These are phyloP conservation scores for Moricandia moricandioides DNA, from an alignment of 345 rosid species.

Conservation along the genomic window DNA sequence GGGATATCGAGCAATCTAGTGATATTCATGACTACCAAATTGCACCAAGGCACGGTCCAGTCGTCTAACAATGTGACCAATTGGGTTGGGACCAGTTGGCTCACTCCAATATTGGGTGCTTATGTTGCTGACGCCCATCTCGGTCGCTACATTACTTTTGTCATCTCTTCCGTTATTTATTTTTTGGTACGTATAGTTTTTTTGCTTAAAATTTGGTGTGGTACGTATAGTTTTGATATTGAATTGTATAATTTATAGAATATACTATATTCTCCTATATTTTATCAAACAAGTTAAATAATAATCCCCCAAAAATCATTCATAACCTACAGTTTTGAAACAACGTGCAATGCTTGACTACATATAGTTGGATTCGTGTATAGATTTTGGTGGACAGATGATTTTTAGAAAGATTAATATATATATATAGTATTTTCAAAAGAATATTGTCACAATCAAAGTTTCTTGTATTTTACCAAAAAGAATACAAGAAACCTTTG, in stretches of 20 bases:
- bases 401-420: neutral
- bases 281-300: neutral
- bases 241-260: neutral
- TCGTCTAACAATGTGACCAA: slow-evolving; percentile 90
- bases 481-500: too few species aligned
- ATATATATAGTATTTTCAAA: neutral
- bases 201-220: neutral
- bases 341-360: neutral
- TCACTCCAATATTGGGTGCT: slow-evolving; percentile 82
- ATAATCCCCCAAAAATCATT: neutral
- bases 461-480: neutral
- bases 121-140: slow-evolving; percentile 81
- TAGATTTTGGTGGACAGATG: neutral
- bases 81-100: slow-evolving; percentile 91
- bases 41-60: slow-evolving; percentile 77
- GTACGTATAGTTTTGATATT: slow-evolving; percentile 22
- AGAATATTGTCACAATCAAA: neutral
- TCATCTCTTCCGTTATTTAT: slow-evolving; percentile 52
- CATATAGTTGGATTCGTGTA: neutral
- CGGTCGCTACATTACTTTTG: slow-evolving; percentile 84
- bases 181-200: slow-evolving; percentile 36
- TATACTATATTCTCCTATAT: neutral
- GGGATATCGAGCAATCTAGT: slow-evolving; percentile 85
- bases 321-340: neutral
- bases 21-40: slow-evolving; percentile 65